Evolutionary conservation across 78 protist species (phyloP).

Genomic region (Cavenderia fasciculata): DNA sequence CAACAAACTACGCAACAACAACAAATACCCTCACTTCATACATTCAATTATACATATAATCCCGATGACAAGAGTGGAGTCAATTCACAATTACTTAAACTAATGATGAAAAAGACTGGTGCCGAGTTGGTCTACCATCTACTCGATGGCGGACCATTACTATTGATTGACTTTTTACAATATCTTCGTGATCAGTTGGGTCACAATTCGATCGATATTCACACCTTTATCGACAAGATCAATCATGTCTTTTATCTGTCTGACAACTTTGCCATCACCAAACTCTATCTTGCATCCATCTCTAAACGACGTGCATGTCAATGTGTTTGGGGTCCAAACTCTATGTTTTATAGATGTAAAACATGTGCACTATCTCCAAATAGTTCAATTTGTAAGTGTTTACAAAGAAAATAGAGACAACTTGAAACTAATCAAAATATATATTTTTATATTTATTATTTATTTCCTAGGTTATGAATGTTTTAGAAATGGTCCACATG

Average conservation of each 20-base stretch:
- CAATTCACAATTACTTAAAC: neutral
- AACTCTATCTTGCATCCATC: neutral
- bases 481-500: slow-evolving; percentile 68
- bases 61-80: neutral
- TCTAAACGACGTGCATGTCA: slow-evolving; percentile 3
- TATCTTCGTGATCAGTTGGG: slow-evolving; percentile 28
- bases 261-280: neutral
- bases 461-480: slow-evolving; percentile 40
- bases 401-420: neutral
- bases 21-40: too few species aligned
- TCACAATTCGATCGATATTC: neutral
- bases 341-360: slow-evolving; percentile 61
- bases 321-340: slow-evolving; percentile 58
- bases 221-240: neutral
- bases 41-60: neutral
- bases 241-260: neutral
- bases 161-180: neutral
- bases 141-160: neutral
- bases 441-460: neutral
- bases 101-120: neutral
- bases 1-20: neutral
- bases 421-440: neutral
- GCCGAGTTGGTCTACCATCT: neutral
- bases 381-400: slow-evolving; percentile 53
- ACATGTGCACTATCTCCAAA: slow-evolving; percentile 74